A percentile compares a stretch with the other conserved stretches of the same genome.
These are phyloP conservation scores for Mycena maculata DNA, from an alignment of 768 basidiomycete genomes.

Conservation along the genomic window DNA sequence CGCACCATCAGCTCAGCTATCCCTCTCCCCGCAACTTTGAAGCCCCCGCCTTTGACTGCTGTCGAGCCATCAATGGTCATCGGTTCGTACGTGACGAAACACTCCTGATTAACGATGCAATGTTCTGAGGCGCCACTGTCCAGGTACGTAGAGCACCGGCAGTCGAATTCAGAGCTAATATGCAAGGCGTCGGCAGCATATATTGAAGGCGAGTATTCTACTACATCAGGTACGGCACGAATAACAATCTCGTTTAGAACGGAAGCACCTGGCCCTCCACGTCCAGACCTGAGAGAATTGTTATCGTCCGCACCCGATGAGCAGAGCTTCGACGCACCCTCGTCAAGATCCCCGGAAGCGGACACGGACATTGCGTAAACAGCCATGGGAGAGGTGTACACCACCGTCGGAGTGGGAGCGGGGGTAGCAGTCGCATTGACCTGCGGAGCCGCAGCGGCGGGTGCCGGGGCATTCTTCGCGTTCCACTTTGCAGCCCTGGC, in stretches of 20 bases:
- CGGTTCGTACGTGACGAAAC: neutral
- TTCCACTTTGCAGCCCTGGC: constrained; percentile 1
- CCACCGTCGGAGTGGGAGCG: neutral
- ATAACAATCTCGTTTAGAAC: too few relatives aligned
- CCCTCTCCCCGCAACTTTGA: constrained; percentile 4
- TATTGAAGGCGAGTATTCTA: too few relatives aligned
- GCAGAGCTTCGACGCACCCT: neutral
- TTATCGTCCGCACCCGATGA: constrained; percentile 10
- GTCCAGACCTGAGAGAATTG: neutral
- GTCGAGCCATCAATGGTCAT: neutral
- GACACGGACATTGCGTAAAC: too few relatives aligned
- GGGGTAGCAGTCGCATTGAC: neutral
- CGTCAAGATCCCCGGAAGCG: neutral
- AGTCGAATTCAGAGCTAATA: neutral
- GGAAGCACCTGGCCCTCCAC: constrained; percentile 6
- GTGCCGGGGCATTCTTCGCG: neutral
- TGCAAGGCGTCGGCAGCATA: neutral
- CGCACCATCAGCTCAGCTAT: too few relatives aligned
- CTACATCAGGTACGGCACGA: too few relatives aligned
- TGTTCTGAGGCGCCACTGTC: too few relatives aligned
- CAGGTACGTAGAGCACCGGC: neutral
- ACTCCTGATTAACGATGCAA: neutral
- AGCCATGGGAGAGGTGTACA: neutral
- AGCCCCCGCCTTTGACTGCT: constrained; percentile 1
- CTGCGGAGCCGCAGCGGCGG: neutral